These are phyloP conservation scores for Lachnellula subtilissima DNA, from an alignment of 2,329 filamentous ascomycete species.

Conservation along the genomic window DNA sequence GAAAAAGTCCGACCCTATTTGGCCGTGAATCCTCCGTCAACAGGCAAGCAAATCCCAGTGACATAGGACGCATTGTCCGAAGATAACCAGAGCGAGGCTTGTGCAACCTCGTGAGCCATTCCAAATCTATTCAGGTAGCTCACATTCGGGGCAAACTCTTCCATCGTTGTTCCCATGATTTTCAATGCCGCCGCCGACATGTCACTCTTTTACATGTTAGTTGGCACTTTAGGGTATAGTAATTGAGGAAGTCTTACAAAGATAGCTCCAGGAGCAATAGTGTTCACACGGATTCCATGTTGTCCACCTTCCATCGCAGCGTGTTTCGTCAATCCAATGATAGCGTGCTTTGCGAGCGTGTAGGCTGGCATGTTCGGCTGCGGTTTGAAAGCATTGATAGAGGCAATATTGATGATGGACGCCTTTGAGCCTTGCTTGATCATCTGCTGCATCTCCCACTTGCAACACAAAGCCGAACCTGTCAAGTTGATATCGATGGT, in stretches of 20 bases:
- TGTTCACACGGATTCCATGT: constrained; percentile 34
- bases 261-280: constrained; percentile 37
- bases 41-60: constrained; percentile 23
- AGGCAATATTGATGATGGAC: constrained; percentile 39
- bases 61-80: constrained; percentile 26
- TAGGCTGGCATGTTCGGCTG: constrained; percentile 25
- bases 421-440: constrained; percentile 39
- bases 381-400: constrained; percentile 42
- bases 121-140: not conserved
- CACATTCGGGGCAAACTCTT: constrained; percentile 15
- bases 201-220: constrained; percentile 12
- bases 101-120: not conserved
- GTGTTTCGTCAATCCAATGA: constrained; percentile 40
- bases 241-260: constrained; percentile 30
- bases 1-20: not conserved
- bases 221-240: constrained; percentile 27
- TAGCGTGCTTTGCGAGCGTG: constrained; percentile 37
- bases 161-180: constrained; percentile 20
- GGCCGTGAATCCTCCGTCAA: constrained; percentile 28
- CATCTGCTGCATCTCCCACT: constrained; percentile 35
- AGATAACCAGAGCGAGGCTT: constrained; percentile 29
- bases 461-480: constrained; percentile 32
- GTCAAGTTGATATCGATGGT: constrained; percentile 32
- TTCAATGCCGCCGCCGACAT: constrained; percentile 19
- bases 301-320: constrained; percentile 33